Evolutionary conservation across 106 monocot genomes (phyloP), one percentile per base, ranked within the genome.

Genomic region (Dioscorea zingiberensis): DNA sequence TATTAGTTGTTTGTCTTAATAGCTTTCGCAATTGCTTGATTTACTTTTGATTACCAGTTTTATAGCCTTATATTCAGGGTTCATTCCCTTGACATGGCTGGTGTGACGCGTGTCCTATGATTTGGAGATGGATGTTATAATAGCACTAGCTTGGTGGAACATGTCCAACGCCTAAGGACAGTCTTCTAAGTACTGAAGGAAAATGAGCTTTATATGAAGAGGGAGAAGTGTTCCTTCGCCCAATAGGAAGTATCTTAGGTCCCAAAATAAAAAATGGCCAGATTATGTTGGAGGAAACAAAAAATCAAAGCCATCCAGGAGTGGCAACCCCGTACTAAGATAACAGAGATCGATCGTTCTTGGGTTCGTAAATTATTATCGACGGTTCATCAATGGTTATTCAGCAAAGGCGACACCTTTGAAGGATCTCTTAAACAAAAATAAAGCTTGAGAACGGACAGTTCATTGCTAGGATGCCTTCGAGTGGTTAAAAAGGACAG

Each of bases 281-380:
- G 17, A 22, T 55, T 12, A 17, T 3, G 67, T 54, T 67, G 53
- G 29, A 67, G 18, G 4, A 9, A 7, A 67, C 10, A 21, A 19
- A 67, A 67, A 10, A 29, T 54, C 2, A 12, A 26, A 25, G 44
- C 58, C 3, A 69, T 69, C 53, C 24, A 45, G n/a, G 44, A 69
- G 7, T 69, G 44, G 58, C 29, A 10, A 9, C 14, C n/a, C 1
- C 68, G 21, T 17, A 56, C 21, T 3, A 69, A 47, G 16, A 4
- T 47, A 1, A 13, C 15, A 2, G 56, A 69, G 46, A 15, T 58
- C 21, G 58, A 18, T 58, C 57, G 1, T 69, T 69, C n/a, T n/a
- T n/a, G n/a, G n/a, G n/a, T n/a, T n/a, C n/a, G n/a, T n/a, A n/a
- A n/a, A n/a, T n/a, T n/a, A n/a, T n/a, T n/a, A n/a, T n/a, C n/a